These are phyloP conservation scores for Nakazawaea holstii DNA, from an alignment of 805 yeast species.

Conservation along the genomic window DNA sequence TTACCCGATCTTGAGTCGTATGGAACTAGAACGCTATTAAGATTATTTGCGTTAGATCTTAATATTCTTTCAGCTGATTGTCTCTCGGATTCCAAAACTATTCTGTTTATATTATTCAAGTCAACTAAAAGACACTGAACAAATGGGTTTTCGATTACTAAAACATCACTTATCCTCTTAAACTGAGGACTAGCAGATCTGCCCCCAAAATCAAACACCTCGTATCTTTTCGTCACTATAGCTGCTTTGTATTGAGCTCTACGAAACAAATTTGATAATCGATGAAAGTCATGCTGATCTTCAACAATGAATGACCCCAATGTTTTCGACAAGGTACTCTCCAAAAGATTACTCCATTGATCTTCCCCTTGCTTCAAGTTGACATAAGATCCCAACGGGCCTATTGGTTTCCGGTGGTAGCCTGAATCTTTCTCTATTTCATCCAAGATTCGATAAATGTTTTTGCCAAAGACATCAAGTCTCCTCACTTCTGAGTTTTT, in stretches of 20 bases:
- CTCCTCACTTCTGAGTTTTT: conserved; percentile 25
- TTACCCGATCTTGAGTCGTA: conserved; percentile 38
- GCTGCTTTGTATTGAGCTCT: conserved; percentile 26
- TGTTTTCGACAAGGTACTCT: conserved; percentile 38
- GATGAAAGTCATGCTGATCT: conserved; percentile 51
- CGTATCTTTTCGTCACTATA: conserved; percentile 48
- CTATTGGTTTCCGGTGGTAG: conserved; percentile 56
- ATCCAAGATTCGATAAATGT: conserved; percentile 34
- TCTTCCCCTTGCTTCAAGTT: conserved; percentile 48
- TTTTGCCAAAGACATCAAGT: conserved; percentile 46
- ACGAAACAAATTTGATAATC: conserved; percentile 30
- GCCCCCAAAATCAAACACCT: conserved; percentile 46
- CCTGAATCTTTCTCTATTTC: conserved; percentile 31
- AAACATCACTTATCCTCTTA: conserved; percentile 52
- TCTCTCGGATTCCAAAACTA: conserved; percentile 47
- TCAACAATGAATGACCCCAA: conserved; percentile 65
- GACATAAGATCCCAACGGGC: conserved; percentile 71
- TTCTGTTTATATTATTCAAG: conserved; percentile 49
- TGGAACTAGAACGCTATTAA: conserved; percentile 36
- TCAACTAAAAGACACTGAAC: conserved; percentile 64
- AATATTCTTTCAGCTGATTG: conserved; percentile 44
- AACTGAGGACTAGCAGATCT: conserved; percentile 14
- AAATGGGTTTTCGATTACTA: conserved; percentile 50
- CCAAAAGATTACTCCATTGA: conserved; percentile 59
- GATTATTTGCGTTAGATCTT: conserved; percentile 29